Base-by-base conservation (phyloP, 495 filamentous ascomycete species). In the Xylaria sp. region DNA sequence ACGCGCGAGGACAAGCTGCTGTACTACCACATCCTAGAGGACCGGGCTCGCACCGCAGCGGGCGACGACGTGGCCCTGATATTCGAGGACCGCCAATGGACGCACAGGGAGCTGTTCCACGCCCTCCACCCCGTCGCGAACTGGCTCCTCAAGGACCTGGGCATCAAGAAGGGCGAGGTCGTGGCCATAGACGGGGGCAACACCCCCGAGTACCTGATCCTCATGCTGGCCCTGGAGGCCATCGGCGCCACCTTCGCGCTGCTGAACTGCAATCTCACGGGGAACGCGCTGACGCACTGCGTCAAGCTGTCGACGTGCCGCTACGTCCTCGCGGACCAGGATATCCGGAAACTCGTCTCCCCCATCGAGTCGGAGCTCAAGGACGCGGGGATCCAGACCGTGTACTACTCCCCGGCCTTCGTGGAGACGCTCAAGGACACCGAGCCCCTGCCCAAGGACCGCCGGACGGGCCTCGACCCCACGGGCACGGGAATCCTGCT, bases 181-280 rank as follows among this genome's bases (percentile, higher is more conserved):
- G 81, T 83, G 21, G 79, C 79, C 4, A 26, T 83, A 1, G 72
- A 82, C 62, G 79, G 79, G 31, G 77, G 72, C 14, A 83, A 83
- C 41, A 76, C 72, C 17, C 67, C 78, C 26, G 81, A 83, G 52
- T 84, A 80, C 72, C 68, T 83, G 35, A 74, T 85, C 52, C 64
- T 83, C n/a, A 84, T 82, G 81, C 73, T 85, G 29, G 84, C 81
- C 9, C 73, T 87, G n/a, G 82, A 82, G 75, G 81, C 81, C 0
- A 77, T 85, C 57, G 85, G 85, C 9, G 84, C 82, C 15, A 62
- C 77, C 9, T 73, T 77, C 0, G 82, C 81, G 33, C 82, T 85
- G 71, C 76, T 85, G 55, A 85, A 85, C 48, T 80, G 71, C 73
- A 83, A 83, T 68, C 65, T 83, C 55, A 81, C 81, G 33, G 73